These are phyloP conservation scores for Phytophthora pistaciae DNA, from an alignment of 352 stramenopile genomes.

Conservation along the genomic window DNA sequence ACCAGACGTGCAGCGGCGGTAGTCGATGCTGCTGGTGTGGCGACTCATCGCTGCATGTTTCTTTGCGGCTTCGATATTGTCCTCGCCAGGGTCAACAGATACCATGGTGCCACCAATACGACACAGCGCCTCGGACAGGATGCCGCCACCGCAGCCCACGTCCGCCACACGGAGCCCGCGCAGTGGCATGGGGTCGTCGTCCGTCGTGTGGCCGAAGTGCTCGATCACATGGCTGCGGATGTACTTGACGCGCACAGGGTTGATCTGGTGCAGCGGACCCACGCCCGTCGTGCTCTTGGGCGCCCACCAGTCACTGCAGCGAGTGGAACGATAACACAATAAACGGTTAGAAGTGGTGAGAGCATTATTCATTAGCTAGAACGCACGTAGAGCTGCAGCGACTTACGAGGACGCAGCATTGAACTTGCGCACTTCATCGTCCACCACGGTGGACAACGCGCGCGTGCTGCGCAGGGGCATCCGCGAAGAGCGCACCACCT, in stretches of 20 bases:
- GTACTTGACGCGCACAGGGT: constrained; percentile 87
- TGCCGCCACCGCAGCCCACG: constrained; percentile 85
- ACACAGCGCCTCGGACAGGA: constrained; percentile 83
- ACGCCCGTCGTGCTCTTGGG: constrained; percentile 80
- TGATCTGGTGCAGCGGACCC: constrained; percentile 82
- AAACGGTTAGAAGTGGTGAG: background rate
- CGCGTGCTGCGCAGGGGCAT: constrained; percentile 25
- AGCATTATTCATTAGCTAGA: background rate
- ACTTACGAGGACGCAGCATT: constrained; percentile 77
- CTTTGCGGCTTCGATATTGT: constrained; percentile 82
- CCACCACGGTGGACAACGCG: constrained; percentile 71
- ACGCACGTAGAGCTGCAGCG: background rate
- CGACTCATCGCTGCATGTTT: constrained; percentile 59
- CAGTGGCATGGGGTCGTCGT: constrained; percentile 64
- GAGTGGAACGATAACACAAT: background rate
- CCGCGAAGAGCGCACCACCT: constrained; percentile 5
- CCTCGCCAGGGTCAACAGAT: constrained; percentile 70
- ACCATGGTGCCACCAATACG: constrained; percentile 83
- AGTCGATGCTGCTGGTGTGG: constrained; percentile 78
- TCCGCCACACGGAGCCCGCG: constrained; percentile 67
- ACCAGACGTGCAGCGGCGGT: constrained; percentile 84
- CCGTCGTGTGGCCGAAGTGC: constrained; percentile 64
- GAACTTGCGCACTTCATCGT: constrained; percentile 87
- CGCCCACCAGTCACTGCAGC: constrained; percentile 84
- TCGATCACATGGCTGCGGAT: constrained; percentile 76